Percentiles rank a stretch among this genome's conserved stretches.
These are phyloP conservation scores for Malus sylvestris DNA, from an alignment of 306 rosid species.

Conservation along the genomic window DNA sequence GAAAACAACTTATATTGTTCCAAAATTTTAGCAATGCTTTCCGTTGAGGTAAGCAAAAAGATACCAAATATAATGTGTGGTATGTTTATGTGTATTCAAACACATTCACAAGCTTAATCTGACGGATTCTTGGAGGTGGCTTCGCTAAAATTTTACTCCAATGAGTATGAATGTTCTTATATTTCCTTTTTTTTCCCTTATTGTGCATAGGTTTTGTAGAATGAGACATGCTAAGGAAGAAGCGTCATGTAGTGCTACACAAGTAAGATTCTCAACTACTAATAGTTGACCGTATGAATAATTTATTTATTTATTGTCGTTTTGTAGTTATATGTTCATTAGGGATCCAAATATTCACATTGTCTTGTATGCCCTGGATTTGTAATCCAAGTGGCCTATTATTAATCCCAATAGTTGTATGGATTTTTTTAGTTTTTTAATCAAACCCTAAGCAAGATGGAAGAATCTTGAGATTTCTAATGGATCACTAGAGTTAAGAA, in stretches of 20 bases:
- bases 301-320: too few relatives aligned
- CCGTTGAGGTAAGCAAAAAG: background rate
- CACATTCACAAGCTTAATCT: background rate
- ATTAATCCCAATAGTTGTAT: background rate
- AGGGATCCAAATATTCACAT: background rate
- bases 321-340: background rate
- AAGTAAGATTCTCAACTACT: conserved; percentile 41
- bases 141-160: background rate
- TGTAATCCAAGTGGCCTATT: background rate
- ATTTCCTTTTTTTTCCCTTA: background rate
- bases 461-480: background rate
- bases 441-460: background rate
- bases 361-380: background rate
- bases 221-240: conserved; percentile 67
- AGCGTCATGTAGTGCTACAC: conserved; percentile 36
- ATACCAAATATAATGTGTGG: too few relatives aligned
- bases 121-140: background rate
- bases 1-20: background rate
- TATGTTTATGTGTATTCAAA: background rate
- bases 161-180: background rate
- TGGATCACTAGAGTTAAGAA: background rate
- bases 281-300: background rate
- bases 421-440: background rate
- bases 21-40: background rate
- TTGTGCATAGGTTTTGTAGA: conserved; percentile 26